Conservation (phyloP, 805 yeast species). For the Blastobotrys chiropterorum region DNA sequence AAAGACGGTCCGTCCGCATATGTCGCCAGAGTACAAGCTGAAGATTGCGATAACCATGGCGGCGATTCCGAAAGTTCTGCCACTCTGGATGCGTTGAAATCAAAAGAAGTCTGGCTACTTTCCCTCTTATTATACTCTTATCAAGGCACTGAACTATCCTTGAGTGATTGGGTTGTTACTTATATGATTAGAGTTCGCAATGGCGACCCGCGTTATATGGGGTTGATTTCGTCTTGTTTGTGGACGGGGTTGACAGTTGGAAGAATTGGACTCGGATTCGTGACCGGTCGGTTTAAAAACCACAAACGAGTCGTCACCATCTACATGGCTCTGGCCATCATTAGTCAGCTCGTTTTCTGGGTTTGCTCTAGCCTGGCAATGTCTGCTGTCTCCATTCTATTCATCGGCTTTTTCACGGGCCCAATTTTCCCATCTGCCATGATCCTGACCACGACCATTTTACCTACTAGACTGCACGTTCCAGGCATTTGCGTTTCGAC, state of each 20-base stretch:
- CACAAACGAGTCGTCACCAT: conserved; percentile 21
- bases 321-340: conserved; percentile 34
- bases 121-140: conserved; percentile 53
- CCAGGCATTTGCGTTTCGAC: conserved; percentile 68
- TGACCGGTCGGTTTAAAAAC: conserved; percentile 30
- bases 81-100: conserved; percentile 10
- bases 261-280: conserved; percentile 42
- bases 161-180: conserved; percentile 67
- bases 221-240: conserved; percentile 60
- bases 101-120: conserved; percentile 34
- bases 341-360: conserved; percentile 43
- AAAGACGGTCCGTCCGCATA: conserved; percentile 21
- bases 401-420: conserved; percentile 57
- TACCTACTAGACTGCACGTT: conserved; percentile 56
- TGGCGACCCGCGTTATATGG: conserved; percentile 42
- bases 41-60: not conserved
- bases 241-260: conserved; percentile 73
- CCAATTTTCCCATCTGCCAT: conserved; percentile 71
- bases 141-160: conserved; percentile 60
- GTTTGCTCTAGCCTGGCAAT: conserved; percentile 37
- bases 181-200: conserved; percentile 50
- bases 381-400: conserved; percentile 41
- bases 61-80: not conserved
- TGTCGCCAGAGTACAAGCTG: not conserved
- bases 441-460: conserved; percentile 54